phyloP scores from a whole-genome alignment of 495 filamentous ascomycete species.

The Trichoderma asperelloides region DNA sequence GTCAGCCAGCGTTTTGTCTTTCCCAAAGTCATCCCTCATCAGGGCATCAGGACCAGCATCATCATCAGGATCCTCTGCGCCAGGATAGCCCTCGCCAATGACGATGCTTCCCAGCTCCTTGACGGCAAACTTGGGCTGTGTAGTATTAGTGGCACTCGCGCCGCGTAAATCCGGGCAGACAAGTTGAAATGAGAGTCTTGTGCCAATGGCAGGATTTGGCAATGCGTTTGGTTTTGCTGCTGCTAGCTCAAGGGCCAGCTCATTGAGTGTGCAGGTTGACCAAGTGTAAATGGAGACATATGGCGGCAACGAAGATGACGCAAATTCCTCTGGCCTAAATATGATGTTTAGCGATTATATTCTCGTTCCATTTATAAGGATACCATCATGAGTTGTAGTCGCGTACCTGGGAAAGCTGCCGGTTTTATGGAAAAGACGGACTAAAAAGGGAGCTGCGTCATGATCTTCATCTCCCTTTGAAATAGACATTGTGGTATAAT shows the following conservation, averaged over 20 bases:
- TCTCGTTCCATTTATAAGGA: not conserved
- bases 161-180: constrained; percentile 70
- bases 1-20: constrained; percentile 62
- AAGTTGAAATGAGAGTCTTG: constrained; percentile 75
- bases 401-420: constrained; percentile 63
- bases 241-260: constrained; percentile 61
- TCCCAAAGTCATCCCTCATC: constrained; percentile 9
- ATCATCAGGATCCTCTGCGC: constrained; percentile 19
- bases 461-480: not conserved
- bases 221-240: constrained; percentile 39
- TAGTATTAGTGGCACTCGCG: constrained; percentile 19
- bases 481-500: not conserved
- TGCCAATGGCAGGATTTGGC: constrained; percentile 67
- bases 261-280: constrained; percentile 70
- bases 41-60: not conserved
- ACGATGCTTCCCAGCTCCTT: constrained; percentile 81
- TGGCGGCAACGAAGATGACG: constrained; percentile 45
- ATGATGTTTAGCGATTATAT: not conserved
- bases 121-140: constrained; percentile 52
- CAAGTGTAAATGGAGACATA: constrained; percentile 84
- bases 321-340: constrained; percentile 58
- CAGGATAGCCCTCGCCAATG: constrained; percentile 51
- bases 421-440: constrained; percentile 79
- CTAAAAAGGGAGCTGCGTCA: constrained; percentile 69
- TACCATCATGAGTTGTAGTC: constrained; percentile 13